phyloP scores from a whole-genome alignment of 805 yeast genomes.

The Wickerhamiella occidentalis region DNA sequence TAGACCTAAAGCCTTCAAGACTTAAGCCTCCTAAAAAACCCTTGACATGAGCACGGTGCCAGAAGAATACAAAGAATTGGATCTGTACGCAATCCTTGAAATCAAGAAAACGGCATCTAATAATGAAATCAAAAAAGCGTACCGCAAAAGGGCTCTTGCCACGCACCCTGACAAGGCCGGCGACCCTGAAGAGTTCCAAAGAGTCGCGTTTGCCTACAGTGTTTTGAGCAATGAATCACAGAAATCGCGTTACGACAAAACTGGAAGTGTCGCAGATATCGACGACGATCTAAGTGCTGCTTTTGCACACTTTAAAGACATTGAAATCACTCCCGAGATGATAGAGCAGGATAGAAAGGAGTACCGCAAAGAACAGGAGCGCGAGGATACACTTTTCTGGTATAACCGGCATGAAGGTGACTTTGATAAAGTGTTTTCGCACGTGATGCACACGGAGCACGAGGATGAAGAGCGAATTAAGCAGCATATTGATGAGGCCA shows the following conservation, averaged over 20 bases:
- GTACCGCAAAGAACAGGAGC: conserved; percentile 42
- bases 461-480: conserved; percentile 53
- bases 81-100: conserved; percentile 25
- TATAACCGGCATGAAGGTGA: conserved; percentile 55
- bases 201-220: conserved; percentile 63
- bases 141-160: conserved; percentile 48
- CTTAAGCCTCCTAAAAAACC: too few species aligned
- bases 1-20: too few species aligned
- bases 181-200: conserved; percentile 40
- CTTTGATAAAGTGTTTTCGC: conserved; percentile 55
- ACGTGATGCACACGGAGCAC: conserved; percentile 62
- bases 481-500: conserved; percentile 37
- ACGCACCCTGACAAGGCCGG: conserved; percentile 60
- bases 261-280: conserved; percentile 47
- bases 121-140: conserved; percentile 51
- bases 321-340: conserved; percentile 30
- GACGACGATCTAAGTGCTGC: conserved; percentile 29
- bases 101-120: conserved; percentile 22
- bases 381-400: conserved; percentile 46
- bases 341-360: conserved; percentile 55
- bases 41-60: conserved; percentile 19
- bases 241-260: conserved; percentile 50
- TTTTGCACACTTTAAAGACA: conserved; percentile 27
- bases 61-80: conserved; percentile 22
- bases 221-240: conserved; percentile 48